Evolutionary conservation across 2,329 filamentous ascomycete species (phyloP).

Genomic region (Pseudogymnoascus sp.): DNA sequence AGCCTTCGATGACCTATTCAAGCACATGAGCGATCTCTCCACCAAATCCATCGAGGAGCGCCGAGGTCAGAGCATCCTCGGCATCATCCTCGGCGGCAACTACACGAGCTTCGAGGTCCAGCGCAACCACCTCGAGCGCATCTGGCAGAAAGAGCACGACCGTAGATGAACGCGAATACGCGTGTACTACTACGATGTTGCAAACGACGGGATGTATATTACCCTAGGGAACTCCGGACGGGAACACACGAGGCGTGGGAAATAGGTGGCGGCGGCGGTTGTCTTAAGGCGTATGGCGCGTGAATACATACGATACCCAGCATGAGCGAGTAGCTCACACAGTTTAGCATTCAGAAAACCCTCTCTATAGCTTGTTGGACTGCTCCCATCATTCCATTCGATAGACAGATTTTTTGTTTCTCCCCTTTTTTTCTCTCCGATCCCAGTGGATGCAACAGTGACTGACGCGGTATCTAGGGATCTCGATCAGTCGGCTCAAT

Average conservation of each 20-base stretch:
- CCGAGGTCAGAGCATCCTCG: constrained; percentile 46
- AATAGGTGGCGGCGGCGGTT: neutral
- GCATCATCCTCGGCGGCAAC: constrained; percentile 65
- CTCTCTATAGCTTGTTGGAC: constrained; percentile 1
- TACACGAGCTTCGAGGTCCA: constrained; percentile 68
- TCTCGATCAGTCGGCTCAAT: constrained; percentile 2
- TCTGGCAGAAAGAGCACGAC: constrained; percentile 9
- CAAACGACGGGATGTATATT: neutral
- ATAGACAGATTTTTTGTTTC: constrained; percentile 8
- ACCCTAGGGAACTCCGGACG: neutral
- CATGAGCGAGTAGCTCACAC: neutral
- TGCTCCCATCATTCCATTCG: neutral
- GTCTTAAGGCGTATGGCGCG: constrained; percentile 5
- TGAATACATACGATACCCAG: constrained; percentile 6
- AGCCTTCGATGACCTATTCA: constrained; percentile 49
- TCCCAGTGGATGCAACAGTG: constrained; percentile 1
- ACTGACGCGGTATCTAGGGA: constrained; percentile 7
- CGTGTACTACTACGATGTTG: neutral
- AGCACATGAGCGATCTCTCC: constrained; percentile 47
- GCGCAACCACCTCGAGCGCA: constrained; percentile 40
- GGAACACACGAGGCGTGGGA: neutral
- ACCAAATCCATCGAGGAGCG: constrained; percentile 23
- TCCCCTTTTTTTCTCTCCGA: neutral
- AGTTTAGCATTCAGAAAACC: constrained; percentile 3
- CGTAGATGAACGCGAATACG: neutral